Evolutionary conservation across 768 basidiomycete species (phyloP).

Genomic region (Imleria badia): DNA sequence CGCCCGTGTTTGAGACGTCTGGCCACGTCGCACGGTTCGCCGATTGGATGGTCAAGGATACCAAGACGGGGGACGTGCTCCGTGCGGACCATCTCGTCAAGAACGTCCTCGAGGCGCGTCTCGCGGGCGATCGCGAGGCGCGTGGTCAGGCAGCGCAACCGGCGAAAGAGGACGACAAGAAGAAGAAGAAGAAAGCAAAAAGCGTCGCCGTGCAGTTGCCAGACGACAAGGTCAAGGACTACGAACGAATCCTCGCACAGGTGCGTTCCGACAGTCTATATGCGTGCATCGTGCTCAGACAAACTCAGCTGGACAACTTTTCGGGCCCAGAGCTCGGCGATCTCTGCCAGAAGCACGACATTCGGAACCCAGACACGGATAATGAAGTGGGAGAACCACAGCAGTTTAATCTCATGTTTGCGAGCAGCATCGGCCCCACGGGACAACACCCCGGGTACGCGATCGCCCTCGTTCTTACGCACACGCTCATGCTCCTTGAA

Average conservation of each 20-base stretch:
- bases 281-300: not conserved
- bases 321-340: constrained; percentile 86
- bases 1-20: constrained; percentile 92
- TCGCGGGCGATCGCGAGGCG: constrained; percentile 90
- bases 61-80: constrained; percentile 92
- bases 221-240: constrained; percentile 72
- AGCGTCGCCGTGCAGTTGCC: constrained; percentile 64
- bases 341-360: constrained; percentile 75
- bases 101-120: constrained; percentile 82
- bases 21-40: constrained; percentile 98
- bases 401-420: constrained; percentile 98
- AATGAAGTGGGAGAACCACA: constrained; percentile 93
- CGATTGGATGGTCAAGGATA: constrained; percentile 99
- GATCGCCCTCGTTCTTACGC: accelerated
- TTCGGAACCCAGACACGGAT: constrained; percentile 88
- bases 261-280: constrained; percentile 41
- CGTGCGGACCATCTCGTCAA: constrained; percentile 97
- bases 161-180: constrained; percentile 52
- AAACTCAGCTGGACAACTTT: constrained; percentile 68
- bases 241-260: constrained; percentile 85
- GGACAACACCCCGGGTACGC: constrained; percentile 90
- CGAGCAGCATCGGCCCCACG: constrained; percentile 94
- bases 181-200: constrained; percentile 66
- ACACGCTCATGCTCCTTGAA: not conserved
- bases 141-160: constrained; percentile 67